Conservation (phyloP, 2,329 filamentous ascomycete genomes). For the Diaporthe caulivora region DNA sequence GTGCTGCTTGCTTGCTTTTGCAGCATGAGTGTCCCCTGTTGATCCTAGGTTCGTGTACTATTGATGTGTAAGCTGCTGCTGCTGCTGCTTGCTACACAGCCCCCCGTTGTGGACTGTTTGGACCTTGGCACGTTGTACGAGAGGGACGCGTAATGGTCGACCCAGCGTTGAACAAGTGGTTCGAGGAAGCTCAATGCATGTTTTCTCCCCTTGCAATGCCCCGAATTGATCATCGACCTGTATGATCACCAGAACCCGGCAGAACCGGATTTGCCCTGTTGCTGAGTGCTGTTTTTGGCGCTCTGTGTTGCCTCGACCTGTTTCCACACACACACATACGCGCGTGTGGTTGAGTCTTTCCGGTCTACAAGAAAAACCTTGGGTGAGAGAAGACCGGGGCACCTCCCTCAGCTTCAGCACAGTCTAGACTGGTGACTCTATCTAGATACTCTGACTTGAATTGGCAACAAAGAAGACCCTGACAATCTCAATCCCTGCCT, state of each 20-base stretch:
- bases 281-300: not conserved
- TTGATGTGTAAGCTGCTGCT: not conserved
- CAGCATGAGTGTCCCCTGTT: constrained; percentile 6
- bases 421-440: not conserved
- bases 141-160: constrained; percentile 9
- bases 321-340: too few species aligned
- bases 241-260: too few species aligned
- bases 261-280: not conserved
- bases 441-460: not conserved
- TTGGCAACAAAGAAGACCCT: not conserved
- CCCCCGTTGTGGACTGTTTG: constrained; percentile 12
- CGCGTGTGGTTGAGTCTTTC: not conserved
- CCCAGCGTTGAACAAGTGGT: not conserved
- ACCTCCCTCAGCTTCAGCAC: not conserved
- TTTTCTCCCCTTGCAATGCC: not conserved
- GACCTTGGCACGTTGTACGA: not conserved
- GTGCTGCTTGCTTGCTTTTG: not conserved
- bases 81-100: not conserved
- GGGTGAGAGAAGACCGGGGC: not conserved
- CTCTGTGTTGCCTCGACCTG: too few species aligned
- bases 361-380: not conserved
- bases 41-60: not conserved
- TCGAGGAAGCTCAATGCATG: not conserved
- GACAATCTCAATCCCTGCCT: too few species aligned
- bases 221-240: not conserved